Percentiles rank a stretch among this genome's conserved stretches.
phyloP scores from a whole-genome alignment of 2,329 filamentous ascomycete genomes.

The Stemphylium vesicarium region DNA sequence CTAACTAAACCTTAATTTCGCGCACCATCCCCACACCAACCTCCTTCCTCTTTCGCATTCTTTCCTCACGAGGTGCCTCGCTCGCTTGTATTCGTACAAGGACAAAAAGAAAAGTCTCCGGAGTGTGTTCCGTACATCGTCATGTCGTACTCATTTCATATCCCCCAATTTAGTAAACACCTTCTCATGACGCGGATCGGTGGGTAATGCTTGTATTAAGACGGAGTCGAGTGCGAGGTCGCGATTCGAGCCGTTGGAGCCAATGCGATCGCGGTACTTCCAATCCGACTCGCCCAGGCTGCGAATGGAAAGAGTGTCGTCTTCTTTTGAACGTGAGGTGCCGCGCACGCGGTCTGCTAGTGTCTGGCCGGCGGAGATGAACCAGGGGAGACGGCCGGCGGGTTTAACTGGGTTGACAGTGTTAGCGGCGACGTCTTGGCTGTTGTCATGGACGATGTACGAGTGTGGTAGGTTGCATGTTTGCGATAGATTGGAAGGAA shows the following conservation, averaged over 20 bases:
- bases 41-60: too few relatives aligned
- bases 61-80: too few relatives aligned
- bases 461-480: neutral
- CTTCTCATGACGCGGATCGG: conserved; percentile 37
- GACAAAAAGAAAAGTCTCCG: neutral
- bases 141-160: neutral
- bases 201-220: conserved; percentile 29
- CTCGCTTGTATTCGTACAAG: too few relatives aligned
- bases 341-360: conserved; percentile 31
- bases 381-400: conserved; percentile 12
- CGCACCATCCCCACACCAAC: too few relatives aligned
- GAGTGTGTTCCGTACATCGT: neutral
- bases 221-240: conserved; percentile 41
- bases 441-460: neutral
- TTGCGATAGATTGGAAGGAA: too few relatives aligned
- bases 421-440: neutral
- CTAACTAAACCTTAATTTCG: too few relatives aligned
- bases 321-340: conserved; percentile 15
- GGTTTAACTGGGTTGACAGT: conserved; percentile 34
- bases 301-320: conserved; percentile 30
- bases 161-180: conserved; percentile 28
- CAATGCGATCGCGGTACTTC: conserved; percentile 32
- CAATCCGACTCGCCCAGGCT: conserved; percentile 31
- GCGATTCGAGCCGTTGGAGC: conserved; percentile 35
- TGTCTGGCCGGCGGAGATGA: conserved; percentile 32